These are phyloP conservation scores for Plenodomus tracheiphilus DNA, from an alignment of 2,329 filamentous ascomycete genomes.

Conservation along the genomic window DNA sequence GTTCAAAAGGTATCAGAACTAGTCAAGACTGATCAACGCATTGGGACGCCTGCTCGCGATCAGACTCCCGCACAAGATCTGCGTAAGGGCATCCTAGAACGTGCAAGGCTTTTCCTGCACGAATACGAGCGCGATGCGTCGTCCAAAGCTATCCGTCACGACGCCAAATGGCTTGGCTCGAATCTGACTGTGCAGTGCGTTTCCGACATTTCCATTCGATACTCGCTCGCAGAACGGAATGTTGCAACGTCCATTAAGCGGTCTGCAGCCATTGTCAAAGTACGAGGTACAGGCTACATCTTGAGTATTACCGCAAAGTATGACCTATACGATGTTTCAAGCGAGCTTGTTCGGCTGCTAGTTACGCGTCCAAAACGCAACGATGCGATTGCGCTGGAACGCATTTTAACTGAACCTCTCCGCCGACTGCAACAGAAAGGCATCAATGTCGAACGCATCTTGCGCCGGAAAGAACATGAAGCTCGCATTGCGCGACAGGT, in stretches of 20 bases:
- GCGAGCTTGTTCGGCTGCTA: constrained; percentile 79
- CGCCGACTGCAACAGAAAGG: constrained; percentile 81
- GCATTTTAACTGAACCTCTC: constrained; percentile 83
- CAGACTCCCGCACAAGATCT: constrained; percentile 71
- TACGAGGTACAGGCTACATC: constrained; percentile 67
- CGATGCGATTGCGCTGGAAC: constrained; percentile 87
- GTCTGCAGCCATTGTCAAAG: constrained; percentile 73
- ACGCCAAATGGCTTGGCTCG: constrained; percentile 87
- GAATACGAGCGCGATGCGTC: constrained; percentile 71
- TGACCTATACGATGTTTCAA: constrained; percentile 91
- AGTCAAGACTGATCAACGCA: constrained; percentile 75
- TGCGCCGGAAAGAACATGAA: constrained; percentile 84
- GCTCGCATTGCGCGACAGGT: constrained; percentile 83
- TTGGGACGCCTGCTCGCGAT: constrained; percentile 68
- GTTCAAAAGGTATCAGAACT: constrained; percentile 74
- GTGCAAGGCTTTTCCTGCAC: constrained; percentile 86
- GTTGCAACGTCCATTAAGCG: constrained; percentile 51
- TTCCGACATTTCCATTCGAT: constrained; percentile 73
- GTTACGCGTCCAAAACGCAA: constrained; percentile 83
- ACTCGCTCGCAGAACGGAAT: constrained; percentile 71
- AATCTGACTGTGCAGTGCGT: constrained; percentile 79
- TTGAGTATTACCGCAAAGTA: constrained; percentile 78
- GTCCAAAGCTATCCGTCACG: constrained; percentile 70
- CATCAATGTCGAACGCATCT: constrained; percentile 94
- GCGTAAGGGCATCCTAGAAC: constrained; percentile 81